These are phyloP conservation scores for Articulospora tetracladia DNA, from an alignment of 495 filamentous ascomycete genomes.

Conservation along the genomic window DNA sequence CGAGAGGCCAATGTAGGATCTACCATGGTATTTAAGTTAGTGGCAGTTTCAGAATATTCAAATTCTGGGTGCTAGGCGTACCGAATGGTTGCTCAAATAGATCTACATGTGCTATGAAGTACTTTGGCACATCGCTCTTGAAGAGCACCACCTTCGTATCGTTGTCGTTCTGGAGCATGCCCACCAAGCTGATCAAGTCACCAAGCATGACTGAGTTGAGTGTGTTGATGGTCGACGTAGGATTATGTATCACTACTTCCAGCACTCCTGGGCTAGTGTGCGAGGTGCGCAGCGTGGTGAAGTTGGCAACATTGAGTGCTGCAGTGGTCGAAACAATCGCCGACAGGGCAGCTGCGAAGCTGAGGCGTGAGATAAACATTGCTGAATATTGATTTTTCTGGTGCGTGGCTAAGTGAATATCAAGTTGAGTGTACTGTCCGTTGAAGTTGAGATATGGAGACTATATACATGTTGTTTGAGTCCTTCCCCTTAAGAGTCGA, in stretches of 20 bases:
- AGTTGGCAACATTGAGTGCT: background rate
- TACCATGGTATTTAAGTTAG: background rate
- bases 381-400: background rate
- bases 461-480: too few relatives aligned
- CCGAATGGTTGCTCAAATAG: background rate
- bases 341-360: background rate
- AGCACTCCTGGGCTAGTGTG: background rate
- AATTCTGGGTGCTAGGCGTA: background rate
- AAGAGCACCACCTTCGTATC: slow-evolving; percentile 1
- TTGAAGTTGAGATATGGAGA: too few relatives aligned
- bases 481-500: too few relatives aligned
- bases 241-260: background rate
- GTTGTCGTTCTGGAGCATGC: slow-evolving; percentile 1
- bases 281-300: background rate
- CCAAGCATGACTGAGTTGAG: background rate
- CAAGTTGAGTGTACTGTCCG: background rate
- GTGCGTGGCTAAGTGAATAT: too few relatives aligned
- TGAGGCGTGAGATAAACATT: background rate
- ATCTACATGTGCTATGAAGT: slow-evolving; percentile 7
- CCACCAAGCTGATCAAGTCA: background rate
- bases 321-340: background rate
- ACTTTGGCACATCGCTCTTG: slow-evolving; percentile 7
- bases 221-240: background rate
- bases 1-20: background rate
- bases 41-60: background rate